Percentiles rank a stretch among this genome's conserved stretches.
phyloP scores from a whole-genome alignment of 768 basidiomycete species.

The Psilocybe azurescens region DNA sequence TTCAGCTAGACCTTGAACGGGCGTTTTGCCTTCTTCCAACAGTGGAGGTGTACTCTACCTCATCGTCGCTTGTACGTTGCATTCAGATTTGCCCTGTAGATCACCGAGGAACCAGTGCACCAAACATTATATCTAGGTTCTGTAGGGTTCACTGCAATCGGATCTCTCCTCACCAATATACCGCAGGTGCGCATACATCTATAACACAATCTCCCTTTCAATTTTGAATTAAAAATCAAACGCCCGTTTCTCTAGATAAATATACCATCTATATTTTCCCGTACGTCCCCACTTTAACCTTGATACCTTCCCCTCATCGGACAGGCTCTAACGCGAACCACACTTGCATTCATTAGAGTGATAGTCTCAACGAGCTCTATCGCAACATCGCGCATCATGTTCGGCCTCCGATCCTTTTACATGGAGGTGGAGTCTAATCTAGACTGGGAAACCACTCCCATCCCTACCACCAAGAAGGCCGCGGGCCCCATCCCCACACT shows the following conservation, averaged over 20 bases:
- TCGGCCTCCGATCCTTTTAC: constrained; percentile 27
- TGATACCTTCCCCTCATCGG: neutral
- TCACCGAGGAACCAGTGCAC: neutral
- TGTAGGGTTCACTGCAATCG: constrained; percentile 36
- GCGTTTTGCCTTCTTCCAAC: neutral
- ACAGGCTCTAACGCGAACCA: neutral
- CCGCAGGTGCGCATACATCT: constrained; percentile 29
- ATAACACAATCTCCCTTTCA: neutral
- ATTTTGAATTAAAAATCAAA: neutral
- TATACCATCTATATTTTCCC: constrained; percentile 41
- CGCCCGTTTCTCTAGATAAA: constrained; percentile 33
- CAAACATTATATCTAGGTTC: constrained; percentile 27
- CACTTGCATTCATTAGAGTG: constrained; percentile 20
- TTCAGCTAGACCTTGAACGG: neutral
- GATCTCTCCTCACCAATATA: constrained; percentile 34
- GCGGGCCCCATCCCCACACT: neutral
- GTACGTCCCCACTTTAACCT: constrained; percentile 21
- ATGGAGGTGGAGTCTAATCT: constrained; percentile 9
- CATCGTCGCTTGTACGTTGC: constrained; percentile 37
- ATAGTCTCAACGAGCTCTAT: constrained; percentile 33
- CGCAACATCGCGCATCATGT: constrained; percentile 34
- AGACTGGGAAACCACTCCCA: constrained; percentile 7
- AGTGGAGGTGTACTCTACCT: constrained; percentile 49
- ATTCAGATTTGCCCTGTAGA: neutral
- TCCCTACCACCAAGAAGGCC: neutral